Evolutionary conservation across 768 basidiomycete species (phyloP).

Genomic region (Scleroderma citrinum): DNA sequence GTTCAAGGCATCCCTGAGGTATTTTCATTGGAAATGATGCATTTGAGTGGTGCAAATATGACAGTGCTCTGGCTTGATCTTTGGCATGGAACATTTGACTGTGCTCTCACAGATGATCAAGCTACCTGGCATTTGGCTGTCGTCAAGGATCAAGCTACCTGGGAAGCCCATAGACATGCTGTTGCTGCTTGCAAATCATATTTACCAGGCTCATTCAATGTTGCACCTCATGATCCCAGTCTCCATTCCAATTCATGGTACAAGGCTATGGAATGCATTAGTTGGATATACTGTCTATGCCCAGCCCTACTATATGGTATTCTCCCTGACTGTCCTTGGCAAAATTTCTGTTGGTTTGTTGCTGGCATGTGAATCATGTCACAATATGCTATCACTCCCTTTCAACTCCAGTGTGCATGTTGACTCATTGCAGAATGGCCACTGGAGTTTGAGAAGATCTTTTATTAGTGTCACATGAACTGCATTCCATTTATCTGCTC

Average conservation of each 20-base stretch:
- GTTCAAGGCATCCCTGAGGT: conserved; percentile 26
- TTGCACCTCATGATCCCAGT: conserved; percentile 13
- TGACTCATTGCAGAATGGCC: conserved; percentile 16
- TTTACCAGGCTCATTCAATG: conserved; percentile 15
- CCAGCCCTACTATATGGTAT: neutral
- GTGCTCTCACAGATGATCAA: neutral
- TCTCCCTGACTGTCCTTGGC: neutral
- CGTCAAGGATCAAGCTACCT: neutral
- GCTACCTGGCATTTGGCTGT: neutral
- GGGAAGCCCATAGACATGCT: neutral
- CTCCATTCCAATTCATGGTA: neutral
- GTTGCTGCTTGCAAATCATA: conserved; percentile 13
- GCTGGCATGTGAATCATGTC: neutral
- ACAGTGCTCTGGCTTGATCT: conserved; percentile 11
- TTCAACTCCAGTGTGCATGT: neutral
- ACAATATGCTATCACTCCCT: neutral
- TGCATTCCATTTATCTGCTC: conserved; percentile 24
- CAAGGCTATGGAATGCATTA: neutral
- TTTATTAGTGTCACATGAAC: conserved; percentile 15
- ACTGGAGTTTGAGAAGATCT: conserved; percentile 23
- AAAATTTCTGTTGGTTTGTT: neutral
- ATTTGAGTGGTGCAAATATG: conserved; percentile 27
- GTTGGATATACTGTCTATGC: neutral
- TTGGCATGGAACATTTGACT: conserved; percentile 6
- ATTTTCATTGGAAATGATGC: conserved; percentile 39